Base-by-base conservation (phyloP, 2,329 filamentous ascomycete species). In the Hymenoscyphus occultus region DNA sequence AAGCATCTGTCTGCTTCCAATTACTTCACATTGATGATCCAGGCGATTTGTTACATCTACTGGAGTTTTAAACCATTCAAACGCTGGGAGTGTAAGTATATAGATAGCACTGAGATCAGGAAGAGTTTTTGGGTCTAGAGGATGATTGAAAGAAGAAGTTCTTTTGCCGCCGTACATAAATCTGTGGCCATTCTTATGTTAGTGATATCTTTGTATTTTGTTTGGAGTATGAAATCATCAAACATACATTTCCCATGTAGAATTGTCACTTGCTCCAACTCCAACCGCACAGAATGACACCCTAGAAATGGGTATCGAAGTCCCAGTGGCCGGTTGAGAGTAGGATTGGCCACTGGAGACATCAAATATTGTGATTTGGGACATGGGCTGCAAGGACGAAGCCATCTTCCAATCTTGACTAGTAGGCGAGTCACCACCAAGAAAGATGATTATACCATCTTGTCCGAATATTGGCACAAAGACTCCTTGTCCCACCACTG, bases 41-140 rank as follows among this genome's bases (percentile, higher is more conserved):
- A 61, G 13, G n/a, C 67, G 62, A 39, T 51, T 57, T 12, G 54
- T 67, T 32, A 32, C n/a, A 4, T 56, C 65, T 4, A 13, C 54
- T 3, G 62, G 40, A 45, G 42, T 59, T 35, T 48, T 63, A 14
- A 68, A 56, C 67, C 67, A 68, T 42, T 61, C 51, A 56, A 67
- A 67, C 16, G 67, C 63, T 16, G 67, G 65, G 3, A 68, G 57
- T 10, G 65, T 67, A 10, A 68, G 65, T 39, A 67, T 68, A 12
- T 65, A 68, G 7, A 68, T 63, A 9, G 39, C 63, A 31, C 32
- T 31, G 12, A 67, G 63, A 35, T 40, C 59, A n/a, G 13, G 31
- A 35, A 40, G 12, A 39, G 3, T 59, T 19, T 14, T 16, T 59
- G 32, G 35, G 35, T 59, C 56, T 10, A 59, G 16, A 13, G 28